These are phyloP conservation scores for Ustanciosporium gigantosporum DNA, from an alignment of 1,284 basidiomycete genomes.

Conservation along the genomic window DNA sequence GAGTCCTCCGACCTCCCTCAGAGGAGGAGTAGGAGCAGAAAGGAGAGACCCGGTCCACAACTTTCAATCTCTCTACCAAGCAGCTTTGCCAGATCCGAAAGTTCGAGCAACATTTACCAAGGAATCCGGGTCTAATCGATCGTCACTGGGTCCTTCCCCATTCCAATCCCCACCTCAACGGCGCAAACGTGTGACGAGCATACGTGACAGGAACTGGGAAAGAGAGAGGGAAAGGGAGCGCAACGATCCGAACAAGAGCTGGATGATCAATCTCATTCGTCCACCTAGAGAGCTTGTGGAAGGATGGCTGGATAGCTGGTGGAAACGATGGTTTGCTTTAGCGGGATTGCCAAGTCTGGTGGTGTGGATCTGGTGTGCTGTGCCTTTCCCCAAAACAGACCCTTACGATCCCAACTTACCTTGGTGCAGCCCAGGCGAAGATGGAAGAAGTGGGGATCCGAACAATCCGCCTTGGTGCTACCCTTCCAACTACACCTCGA, in stretches of 20 bases:
- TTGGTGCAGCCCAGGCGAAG: constrained; percentile 43
- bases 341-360: constrained; percentile 64
- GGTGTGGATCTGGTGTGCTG: constrained; percentile 66
- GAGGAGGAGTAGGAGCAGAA: not conserved
- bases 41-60: not conserved
- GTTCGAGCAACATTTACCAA: too few species aligned
- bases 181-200: constrained; percentile 27
- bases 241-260: constrained; percentile 25
- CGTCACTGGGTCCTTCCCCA: constrained; percentile 18
- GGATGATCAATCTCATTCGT: constrained; percentile 56
- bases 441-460: constrained; percentile 24
- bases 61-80: not conserved
- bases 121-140: not conserved
- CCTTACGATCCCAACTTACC: constrained; percentile 57
- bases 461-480: constrained; percentile 41
- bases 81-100: too few species aligned
- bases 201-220: constrained; percentile 31
- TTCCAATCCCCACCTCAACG: constrained; percentile 20
- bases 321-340: constrained; percentile 65
- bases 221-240: constrained; percentile 28
- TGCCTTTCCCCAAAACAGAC: constrained; percentile 66
- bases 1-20: not conserved
- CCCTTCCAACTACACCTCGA: constrained; percentile 10
- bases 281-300: constrained; percentile 64
- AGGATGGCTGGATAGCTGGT: constrained; percentile 64